phyloP scores from a whole-genome alignment of 768 basidiomycete genomes.

The Leccinum pellstonianum region DNA sequence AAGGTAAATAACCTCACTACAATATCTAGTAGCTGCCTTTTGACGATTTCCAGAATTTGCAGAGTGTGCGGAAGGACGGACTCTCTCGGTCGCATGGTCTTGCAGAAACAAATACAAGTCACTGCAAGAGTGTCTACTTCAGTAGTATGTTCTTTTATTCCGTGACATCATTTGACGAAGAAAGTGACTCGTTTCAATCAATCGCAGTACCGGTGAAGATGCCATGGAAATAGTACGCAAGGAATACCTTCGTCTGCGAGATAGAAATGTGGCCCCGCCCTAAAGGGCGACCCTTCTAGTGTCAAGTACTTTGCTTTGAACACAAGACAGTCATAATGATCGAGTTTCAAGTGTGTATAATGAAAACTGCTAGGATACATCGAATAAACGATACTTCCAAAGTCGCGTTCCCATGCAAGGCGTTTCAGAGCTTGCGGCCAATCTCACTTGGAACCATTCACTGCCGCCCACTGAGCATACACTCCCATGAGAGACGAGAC shows the following conservation, averaged over 20 bases:
- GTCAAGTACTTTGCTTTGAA: neutral
- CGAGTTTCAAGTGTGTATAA: neutral
- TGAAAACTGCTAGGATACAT: constrained; percentile 10
- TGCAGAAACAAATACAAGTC: constrained; percentile 67
- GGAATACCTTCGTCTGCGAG: constrained; percentile 71
- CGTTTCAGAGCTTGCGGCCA: neutral
- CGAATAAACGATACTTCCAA: constrained; percentile 1
- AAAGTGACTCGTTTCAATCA: neutral
- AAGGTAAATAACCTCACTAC: constrained; percentile 42
- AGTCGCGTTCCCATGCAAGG: neutral
- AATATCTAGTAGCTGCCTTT: neutral
- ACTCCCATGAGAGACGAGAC: constrained; percentile 70
- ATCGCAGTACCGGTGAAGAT: constrained; percentile 64
- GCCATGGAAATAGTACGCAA: constrained; percentile 69
- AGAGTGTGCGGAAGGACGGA: constrained; percentile 77
- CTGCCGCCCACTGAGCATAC: constrained; percentile 62
- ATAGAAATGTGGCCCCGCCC: constrained; percentile 23
- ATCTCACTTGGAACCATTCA: constrained; percentile 43
- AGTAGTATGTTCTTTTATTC: constrained; percentile 54
- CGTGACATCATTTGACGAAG: neutral
- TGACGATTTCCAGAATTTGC: constrained; percentile 63
- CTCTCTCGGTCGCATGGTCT: constrained; percentile 82
- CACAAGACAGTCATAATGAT: neutral
- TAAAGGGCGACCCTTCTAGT: neutral
- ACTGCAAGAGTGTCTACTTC: constrained; percentile 76